Base-by-base conservation (phyloP, 2,329 filamentous ascomycete genomes). In the Thelonectria discophora region DNA sequence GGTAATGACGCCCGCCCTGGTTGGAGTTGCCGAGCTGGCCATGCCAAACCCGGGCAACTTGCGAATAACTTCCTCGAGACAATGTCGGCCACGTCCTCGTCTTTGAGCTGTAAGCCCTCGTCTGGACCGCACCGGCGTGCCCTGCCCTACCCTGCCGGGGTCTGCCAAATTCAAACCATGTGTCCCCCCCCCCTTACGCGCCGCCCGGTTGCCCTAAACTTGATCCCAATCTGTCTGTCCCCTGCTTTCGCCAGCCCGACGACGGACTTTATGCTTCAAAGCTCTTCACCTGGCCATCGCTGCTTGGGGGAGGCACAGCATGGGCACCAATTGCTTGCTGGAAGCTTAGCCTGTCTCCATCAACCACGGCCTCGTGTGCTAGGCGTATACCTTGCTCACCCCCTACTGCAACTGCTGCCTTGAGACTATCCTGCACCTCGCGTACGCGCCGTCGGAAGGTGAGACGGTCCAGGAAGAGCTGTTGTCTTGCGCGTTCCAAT, bases 391-490 rank as follows among this genome's bases (percentile, higher is more conserved):
- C 82, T 59, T 82, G 81, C 17, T 86, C 84, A 30, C 82, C 83
- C 6, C 83, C 84, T 7, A 76, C 73, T 0, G 77, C 71, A 0
- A 78, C 79, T 1, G 83, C 85, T n/a, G 79, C 79, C 75, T 83
- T 85, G n/a, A 97, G 82, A 0, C 85, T 84, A 47, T 93, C 90
- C 78, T 97, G 92, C 0, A 93, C 90, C 64, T 94, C 91, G 55
- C 89, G 87, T 24, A 97, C 91, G 55, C 94, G 87, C 77, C 91
- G 90, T 81, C 95, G 93, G 81, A 98, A 97, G 2, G 91, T 87
- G 52, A 99, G 83, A 21, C 95, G 88, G 76, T 99, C 95, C 39
- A 98, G 82, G 82, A 98, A 97, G 17, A 99, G 85, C 76, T 97
- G 92, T 76, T 98, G 94, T 30, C 94, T 88, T 42, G 92, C 92